Base-by-base conservation (phyloP, 495 filamentous ascomycete species). In the Penicillium ucsense region DNA sequence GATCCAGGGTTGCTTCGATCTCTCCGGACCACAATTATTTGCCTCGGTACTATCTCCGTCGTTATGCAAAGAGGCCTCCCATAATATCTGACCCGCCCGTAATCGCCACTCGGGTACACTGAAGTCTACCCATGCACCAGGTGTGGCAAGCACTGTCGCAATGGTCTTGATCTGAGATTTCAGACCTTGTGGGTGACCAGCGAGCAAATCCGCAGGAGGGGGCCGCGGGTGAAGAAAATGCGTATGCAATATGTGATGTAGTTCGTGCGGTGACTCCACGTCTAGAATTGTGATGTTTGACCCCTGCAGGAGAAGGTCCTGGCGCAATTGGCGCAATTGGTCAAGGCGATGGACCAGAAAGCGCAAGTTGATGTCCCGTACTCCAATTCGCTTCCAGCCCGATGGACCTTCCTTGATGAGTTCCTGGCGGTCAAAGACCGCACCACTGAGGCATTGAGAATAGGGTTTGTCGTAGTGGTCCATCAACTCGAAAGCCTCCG, bases 31-130 rank as follows among this genome's bases (percentile, higher is more conserved):
- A 4, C 69, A 67, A 40, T 65, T 63, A 10, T 62, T 59, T 6
- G 63, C 49, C 3, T 71, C 68, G 32, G 77, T 59, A 39, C 66
- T 72, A 43, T 80, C 64, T 9, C 78, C 76, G 45, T 78, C 79
- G 35, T 69, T 69, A 36, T 71, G 60, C 11, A 72, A 67, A n/a
- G 68, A 61, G 9, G 45, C 47, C 12, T 81, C 84, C 86, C 86
- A 94, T 11, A 94, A 67, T 49, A 92, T 64, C 56, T 92, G 87
- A n/a, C 88, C 88, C 1, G 85, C 75, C 8, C 83, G 70, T 30
- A 90, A 79, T 12, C 88, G 75, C 86, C 86, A 91, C 57, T 89
- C 86, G 0, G 87, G 78, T 28, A 83, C 66, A 37, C 82, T 84
- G 54, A 94, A 89, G 57, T 94, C 80, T 10, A 84, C 69, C 88